These are phyloP conservation scores for Hypsizygus marmoreus DNA, from an alignment of 768 basidiomycete species.

Conservation along the genomic window DNA sequence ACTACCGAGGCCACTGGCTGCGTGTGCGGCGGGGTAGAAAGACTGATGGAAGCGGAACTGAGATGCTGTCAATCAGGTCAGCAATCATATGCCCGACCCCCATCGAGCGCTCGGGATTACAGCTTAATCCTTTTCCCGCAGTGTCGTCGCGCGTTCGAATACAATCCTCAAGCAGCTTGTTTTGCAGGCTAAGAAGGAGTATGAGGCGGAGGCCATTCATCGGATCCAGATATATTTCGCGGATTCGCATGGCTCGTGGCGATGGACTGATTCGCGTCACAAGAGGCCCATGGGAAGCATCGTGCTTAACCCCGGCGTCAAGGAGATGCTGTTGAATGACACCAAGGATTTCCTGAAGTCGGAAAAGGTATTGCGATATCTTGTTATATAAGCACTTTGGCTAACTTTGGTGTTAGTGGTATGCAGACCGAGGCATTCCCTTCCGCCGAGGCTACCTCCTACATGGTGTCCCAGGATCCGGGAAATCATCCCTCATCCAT, in stretches of 20 bases:
- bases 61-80: slow-evolving; percentile 77
- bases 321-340: slow-evolving; percentile 85
- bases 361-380: slow-evolving; percentile 83
- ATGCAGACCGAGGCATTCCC: slow-evolving; percentile 90
- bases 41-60: slow-evolving; percentile 66
- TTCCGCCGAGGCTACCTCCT: slow-evolving; percentile 88
- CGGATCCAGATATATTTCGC: slow-evolving; percentile 90
- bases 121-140: slow-evolving; percentile 27
- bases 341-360: slow-evolving; percentile 82
- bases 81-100: slow-evolving; percentile 9
- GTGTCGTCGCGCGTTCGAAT: slow-evolving; percentile 83
- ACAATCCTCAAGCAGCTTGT: slow-evolving; percentile 87
- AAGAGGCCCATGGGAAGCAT: slow-evolving; percentile 89
- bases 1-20: slow-evolving; percentile 83
- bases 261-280: slow-evolving; percentile 85
- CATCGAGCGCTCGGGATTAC: slow-evolving; percentile 6
- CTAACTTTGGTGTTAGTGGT: slow-evolving; percentile 57
- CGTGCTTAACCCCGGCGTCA: slow-evolving; percentile 85
- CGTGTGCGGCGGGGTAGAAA: slow-evolving; percentile 72
- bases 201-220: slow-evolving; percentile 85
- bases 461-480: slow-evolving; percentile 83
- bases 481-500: slow-evolving; percentile 86
- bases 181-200: slow-evolving; percentile 85
- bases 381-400: too few relatives aligned
- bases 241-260: slow-evolving; percentile 85